phyloP scores from a whole-genome alignment of 805 yeast species.

The Metschnikowia cubensis region DNA sequence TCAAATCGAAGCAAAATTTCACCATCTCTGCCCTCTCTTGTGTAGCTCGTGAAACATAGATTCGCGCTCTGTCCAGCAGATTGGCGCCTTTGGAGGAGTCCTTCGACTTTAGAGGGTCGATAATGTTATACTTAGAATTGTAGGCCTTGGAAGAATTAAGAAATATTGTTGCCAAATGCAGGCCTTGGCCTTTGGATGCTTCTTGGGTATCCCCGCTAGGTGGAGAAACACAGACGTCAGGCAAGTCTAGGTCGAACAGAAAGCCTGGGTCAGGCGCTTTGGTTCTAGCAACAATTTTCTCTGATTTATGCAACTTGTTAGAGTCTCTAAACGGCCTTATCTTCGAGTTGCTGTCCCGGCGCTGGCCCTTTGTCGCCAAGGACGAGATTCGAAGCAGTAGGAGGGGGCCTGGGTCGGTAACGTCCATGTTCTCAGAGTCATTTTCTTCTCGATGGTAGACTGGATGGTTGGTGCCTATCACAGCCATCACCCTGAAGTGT shows the following conservation, averaged over 20 bases:
- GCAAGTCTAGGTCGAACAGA: constrained; percentile 12
- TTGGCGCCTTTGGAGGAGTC: background rate
- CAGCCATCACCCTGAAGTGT: constrained; percentile 3
- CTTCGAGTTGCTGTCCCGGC: constrained; percentile 1
- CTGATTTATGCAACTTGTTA: background rate
- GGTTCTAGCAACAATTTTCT: constrained; percentile 4
- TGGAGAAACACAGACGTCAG: background rate
- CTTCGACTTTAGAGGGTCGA: constrained; percentile 9
- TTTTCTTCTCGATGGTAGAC: background rate
- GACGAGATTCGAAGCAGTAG: constrained; percentile 9
- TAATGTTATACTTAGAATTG: constrained; percentile 14
- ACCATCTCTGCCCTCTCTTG: constrained; percentile 48
- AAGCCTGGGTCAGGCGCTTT: constrained; percentile 7
- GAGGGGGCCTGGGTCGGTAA: constrained; percentile 1
- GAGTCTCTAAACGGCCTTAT: background rate
- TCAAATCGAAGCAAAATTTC: constrained; percentile 44
- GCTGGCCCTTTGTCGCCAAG: constrained; percentile 3
- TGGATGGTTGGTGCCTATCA: background rate
- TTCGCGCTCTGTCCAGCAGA: constrained; percentile 9
- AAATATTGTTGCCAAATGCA: constrained; percentile 16
- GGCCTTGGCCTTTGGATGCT: constrained; percentile 3
- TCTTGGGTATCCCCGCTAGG: background rate
- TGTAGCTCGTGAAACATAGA: constrained; percentile 32
- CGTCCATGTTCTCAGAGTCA: background rate
- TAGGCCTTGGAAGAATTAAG: constrained; percentile 10